Evolutionary conservation across 371 early-diverging fungal genomes (phyloP), one percentile per base, ranked within the genome.

Genomic region (Saksenaea oblongispora): DNA sequence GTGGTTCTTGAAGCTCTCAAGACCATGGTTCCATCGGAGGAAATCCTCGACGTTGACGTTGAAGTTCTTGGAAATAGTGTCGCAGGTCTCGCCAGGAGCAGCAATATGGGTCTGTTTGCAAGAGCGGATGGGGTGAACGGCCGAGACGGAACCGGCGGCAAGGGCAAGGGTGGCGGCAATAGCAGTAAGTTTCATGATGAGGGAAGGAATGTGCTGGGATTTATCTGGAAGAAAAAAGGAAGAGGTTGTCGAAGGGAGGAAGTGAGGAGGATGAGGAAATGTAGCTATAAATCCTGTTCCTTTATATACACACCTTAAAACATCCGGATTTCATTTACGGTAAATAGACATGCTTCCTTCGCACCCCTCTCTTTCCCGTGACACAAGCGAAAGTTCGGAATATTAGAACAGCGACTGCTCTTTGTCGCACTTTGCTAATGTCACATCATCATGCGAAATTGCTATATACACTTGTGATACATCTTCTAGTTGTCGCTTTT

Each of bases 1-100:
- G 18, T 61, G 34, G 71, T 65, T 31, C 58, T 70, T 37, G 64
- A 68, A 42, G 71, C 62, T 10, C 71, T 47, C 22, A 22, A 76
- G 64, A 44, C 69, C 18, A 10, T 71, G 63, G 47, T 58, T 18
- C 59, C 64, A 4, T 22, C 66, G 54, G 42, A 18, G 15, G 64
- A 71, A 24, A 62, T 67, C 56, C 63, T 39, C 18, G 42, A 60
- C 15, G 41, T 44, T 0, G 59, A 65, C 22, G 72, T 71, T 10
- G 59, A 58, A 27, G 67, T 56, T 11, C 55, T 59, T 5, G 59
- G 63, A 53, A 56, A 64, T 47, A 54, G 58, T 2, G 47, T 61
- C 18, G 15, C 63, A 31, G 53, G 44, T 8, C 65, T 71, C 14
- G 66, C 67, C 51, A 42, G 39, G 31, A 42, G 36, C 42, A 53